A percentile compares a stretch with the other conserved stretches of the same genome.
Evolutionary conservation across 2,329 filamentous ascomycete genomes (phyloP).

Genomic region (Scleromitrula shiraiana): DNA sequence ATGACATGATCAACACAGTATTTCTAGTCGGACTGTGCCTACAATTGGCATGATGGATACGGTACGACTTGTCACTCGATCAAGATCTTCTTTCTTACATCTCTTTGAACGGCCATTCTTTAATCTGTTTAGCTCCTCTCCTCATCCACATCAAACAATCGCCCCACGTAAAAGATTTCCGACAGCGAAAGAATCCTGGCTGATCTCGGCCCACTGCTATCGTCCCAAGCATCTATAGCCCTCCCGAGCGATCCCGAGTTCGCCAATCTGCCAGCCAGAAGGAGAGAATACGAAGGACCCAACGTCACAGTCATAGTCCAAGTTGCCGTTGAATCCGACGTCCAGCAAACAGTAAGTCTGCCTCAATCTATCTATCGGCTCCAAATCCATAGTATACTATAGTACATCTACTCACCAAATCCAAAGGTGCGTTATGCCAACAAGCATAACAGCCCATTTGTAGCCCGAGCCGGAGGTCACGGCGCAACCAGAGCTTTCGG

Average conservation of each 20-base stretch:
- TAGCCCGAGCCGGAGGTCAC: slow-evolving; percentile 45
- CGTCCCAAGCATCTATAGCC: neutral
- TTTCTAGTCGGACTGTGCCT: too few relatives aligned
- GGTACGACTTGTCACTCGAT: neutral
- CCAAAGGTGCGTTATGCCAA: slow-evolving; percentile 3
- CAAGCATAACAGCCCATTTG: slow-evolving; percentile 12
- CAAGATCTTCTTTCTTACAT: neutral
- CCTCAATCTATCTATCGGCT: neutral
- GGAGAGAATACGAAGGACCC: neutral
- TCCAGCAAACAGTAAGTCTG: neutral
- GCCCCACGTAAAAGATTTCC: neutral
- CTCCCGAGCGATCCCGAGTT: neutral
- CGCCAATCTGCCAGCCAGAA: neutral
- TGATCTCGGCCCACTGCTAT: neutral
- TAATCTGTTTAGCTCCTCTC: neutral
- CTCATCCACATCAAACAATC: neutral
- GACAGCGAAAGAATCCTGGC: neutral
- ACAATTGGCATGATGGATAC: too few relatives aligned
- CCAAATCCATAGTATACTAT: neutral
- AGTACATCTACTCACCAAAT: neutral
- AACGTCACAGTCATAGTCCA: neutral
- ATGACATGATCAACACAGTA: too few relatives aligned
- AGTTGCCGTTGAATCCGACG: neutral
- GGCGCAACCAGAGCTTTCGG: slow-evolving; percentile 29
- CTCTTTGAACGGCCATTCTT: neutral